phyloP scores from a whole-genome alignment of 371 early-diverging fungal species.

The Actinomortierella ambigua region DNA sequence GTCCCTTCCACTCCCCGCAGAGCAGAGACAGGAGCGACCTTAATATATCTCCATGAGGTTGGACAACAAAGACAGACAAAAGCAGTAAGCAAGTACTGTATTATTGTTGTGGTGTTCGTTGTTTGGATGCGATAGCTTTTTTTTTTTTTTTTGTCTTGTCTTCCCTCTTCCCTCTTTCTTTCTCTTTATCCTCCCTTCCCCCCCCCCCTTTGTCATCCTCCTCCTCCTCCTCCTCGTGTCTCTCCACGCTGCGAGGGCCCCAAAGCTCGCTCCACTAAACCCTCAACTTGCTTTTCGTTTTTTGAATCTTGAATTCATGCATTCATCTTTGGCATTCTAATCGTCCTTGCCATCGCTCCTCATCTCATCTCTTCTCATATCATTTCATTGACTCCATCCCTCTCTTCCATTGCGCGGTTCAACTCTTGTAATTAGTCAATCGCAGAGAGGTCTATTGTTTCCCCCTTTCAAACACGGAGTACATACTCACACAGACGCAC shows the following conservation, averaged over 20 bases:
- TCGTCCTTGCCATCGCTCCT: neutral
- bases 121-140: neutral
- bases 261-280: neutral
- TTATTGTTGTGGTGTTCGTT: neutral
- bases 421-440: too few relatives aligned
- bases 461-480: too few relatives aligned
- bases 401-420: neutral
- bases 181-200: neutral
- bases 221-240: neutral
- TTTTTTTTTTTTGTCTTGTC: neutral
- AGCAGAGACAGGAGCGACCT: too few relatives aligned
- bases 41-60: too few relatives aligned
- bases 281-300: neutral
- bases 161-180: neutral
- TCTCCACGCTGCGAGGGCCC: neutral
- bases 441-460: too few relatives aligned
- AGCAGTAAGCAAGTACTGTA: too few relatives aligned
- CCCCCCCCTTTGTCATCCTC: neutral
- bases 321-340: neutral
- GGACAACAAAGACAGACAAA: too few relatives aligned
- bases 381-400: neutral
- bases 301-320: neutral
- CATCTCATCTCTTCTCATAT: neutral
- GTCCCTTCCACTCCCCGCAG: too few relatives aligned
- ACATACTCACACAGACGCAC: neutral